Base-by-base conservation (phyloP, 2,329 filamentous ascomycete genomes). In the Leptographium flavum region DNA sequence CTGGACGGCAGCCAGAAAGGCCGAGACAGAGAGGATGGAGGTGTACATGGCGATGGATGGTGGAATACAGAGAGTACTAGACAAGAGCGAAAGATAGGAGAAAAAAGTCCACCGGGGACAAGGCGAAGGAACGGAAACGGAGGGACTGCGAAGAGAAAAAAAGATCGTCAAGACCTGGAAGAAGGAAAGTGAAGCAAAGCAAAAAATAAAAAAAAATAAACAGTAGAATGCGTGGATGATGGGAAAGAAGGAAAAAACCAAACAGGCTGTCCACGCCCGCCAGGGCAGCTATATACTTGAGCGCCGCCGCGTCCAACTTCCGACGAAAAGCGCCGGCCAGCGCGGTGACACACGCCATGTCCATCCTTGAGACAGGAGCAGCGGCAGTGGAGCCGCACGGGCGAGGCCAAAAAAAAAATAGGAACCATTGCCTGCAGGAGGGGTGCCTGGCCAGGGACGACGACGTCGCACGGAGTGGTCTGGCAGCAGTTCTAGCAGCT, bases 1-100 rank as follows among this genome's bases (percentile, higher is more conserved):
- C 27, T 35, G 43, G 21, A 49, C 51, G 19, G 47, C 43, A 6
- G 49, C 45, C 27, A 53, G 10, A 8, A 52, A 33, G 36, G 47
- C 42, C 25, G 46, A 39, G 6, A 43, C 32, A 8, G 43, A 43
- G 5, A 50, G 11, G 17, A 47, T 13, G 4, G 36, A 32, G 32
- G 23, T 37, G 35, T 33, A 37, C 48, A 48, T 50, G 15, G 22
- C 36, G 28, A 31, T 19, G 15, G 15, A 19, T 39, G n/a, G 19
- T 17, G 9, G 23, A 25, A n/a, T 25, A 22, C n/a, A 17, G 17
- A 42, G 22, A 30, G 21, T 28, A 21, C 37, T 32, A 45, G 15
- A 27, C 23, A n/a, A 27, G 13, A 25, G 19, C 19, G 31, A 19
- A 21, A 39, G 28, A 36, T 43, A 48, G 39, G 17, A 22, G 30